Evolutionary conservation across 345 rosid genomes (phyloP), one percentile per base, ranked within the genome.

Genomic region (Corchorus capsularis): DNA sequence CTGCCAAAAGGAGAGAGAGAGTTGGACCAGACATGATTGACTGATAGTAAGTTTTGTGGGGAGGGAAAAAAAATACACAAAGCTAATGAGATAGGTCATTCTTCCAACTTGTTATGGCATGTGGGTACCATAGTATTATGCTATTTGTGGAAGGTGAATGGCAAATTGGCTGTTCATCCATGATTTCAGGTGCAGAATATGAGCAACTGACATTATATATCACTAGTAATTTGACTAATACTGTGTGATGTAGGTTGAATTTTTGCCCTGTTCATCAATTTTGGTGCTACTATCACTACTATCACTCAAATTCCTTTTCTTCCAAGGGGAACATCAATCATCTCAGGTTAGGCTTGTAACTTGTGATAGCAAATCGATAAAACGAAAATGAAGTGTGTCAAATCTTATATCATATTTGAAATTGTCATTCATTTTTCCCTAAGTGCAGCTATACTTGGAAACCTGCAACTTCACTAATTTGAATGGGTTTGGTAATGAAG

Each of bases 11-110:
- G 63, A 69, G 82, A 16, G 63, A 39, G 43, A 39, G 43, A 69
- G 82, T 70, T 64, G 76, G 80, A 41, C 75, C 71, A 54, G 82
- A 77, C 78, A 63, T 57, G 75, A 68, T 73, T 57, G 83, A 65
- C 63, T 2, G 54, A 54, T 47, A 59, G 63, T 32, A 79, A 79
- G 43, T 62, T 61, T 71, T 67, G 39, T 57, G 20, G 80, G 65
- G 55, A 41, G 69, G 69, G 27, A 71, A 68, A 67, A 63, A 16
- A 49, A 27, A 52, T 35, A 67, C 19, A 53, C 64, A 49, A 56
- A 63, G 63, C 55, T 66, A 39, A 3, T 39, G 59, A 34, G 75
- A 73, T 35, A 9, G 61, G 12, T 56, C 47, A 43, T 76, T 5
- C 54, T 65, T 11, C 37, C 55, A 53, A 62, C 52, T 22, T 54